phyloP scores from a whole-genome alignment of 371 early-diverging fungal species.

The Batkoa obscura region DNA sequence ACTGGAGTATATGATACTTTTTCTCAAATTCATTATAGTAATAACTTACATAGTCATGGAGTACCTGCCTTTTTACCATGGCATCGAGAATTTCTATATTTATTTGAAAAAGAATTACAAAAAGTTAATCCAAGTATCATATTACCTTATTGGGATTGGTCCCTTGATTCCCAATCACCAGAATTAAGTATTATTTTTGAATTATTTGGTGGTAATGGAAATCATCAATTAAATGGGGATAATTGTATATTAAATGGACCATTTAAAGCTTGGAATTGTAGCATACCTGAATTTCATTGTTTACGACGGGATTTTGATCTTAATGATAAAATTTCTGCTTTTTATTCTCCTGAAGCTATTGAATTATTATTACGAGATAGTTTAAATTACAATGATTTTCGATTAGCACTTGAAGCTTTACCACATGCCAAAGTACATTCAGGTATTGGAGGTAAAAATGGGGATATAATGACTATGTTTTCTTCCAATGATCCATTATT shows the following conservation, averaged over 20 bases:
- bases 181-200: constrained; percentile 7
- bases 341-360: constrained; percentile 11
- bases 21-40: background rate
- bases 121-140: constrained; percentile 16
- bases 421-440: constrained; percentile 27
- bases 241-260: constrained; percentile 11
- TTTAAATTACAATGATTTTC: constrained; percentile 15
- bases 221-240: background rate
- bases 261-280: constrained; percentile 4
- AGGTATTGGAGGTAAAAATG: constrained; percentile 16
- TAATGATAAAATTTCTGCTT: constrained; percentile 11
- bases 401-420: constrained; percentile 15
- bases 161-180: constrained; percentile 2
- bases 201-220: constrained; percentile 12
- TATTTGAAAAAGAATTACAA: constrained; percentile 14
- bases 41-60: constrained; percentile 8
- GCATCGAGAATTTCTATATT: constrained; percentile 16
- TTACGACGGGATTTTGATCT: constrained; percentile 1
- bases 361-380: constrained; percentile 10
- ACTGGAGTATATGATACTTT: background rate
- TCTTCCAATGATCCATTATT: constrained; percentile 5
- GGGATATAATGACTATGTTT: constrained; percentile 17
- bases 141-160: constrained; percentile 30
- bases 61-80: constrained; percentile 17
- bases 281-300: constrained; percentile 1